phyloP scores from a whole-genome alignment of 306 rosid species.

The Begonia peltatifolia region DNA sequence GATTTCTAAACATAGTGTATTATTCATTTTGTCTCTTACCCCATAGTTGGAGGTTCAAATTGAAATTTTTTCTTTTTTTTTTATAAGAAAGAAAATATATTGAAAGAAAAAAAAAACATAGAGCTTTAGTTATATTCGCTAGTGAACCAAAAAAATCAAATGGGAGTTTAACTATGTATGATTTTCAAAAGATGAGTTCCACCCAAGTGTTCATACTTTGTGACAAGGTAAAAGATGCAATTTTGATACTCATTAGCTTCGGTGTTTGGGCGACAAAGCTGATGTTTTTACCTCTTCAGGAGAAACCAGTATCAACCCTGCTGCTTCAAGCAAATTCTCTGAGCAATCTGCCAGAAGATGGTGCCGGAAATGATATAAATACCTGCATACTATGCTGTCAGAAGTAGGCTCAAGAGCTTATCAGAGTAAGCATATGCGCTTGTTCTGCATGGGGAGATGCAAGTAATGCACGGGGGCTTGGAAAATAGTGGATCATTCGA shows the following conservation, averaged over 20 bases:
- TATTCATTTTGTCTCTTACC: too few species aligned
- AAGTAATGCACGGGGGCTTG: too few species aligned
- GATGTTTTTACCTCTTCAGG: conserved; percentile 22
- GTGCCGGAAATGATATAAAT: conserved; percentile 21
- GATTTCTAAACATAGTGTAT: too few species aligned
- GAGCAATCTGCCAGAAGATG: conserved; percentile 8
- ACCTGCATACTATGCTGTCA: conserved; percentile 47
- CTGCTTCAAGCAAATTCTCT: background rate
- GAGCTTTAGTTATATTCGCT: too few species aligned
- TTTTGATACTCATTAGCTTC: conserved; percentile 54
- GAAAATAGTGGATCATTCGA: too few species aligned
- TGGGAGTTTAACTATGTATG: conserved; percentile 13
- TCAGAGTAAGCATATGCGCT: too few species aligned
- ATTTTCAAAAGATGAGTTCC: conserved; percentile 33
- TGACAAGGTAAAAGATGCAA: conserved; percentile 55
- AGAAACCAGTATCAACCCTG: background rate
- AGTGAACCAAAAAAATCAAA: too few species aligned
- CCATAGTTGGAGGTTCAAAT: too few species aligned
- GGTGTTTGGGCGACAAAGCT: conserved; percentile 45
- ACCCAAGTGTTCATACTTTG: conserved; percentile 50
- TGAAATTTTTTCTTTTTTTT: too few species aligned
- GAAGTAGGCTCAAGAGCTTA: conserved; percentile 35
- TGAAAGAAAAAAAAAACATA: too few species aligned
- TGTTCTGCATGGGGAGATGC: too few species aligned
- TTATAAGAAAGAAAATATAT: too few species aligned